Base-by-base conservation (phyloP, 106 monocot species). In the Narthecium ossifragum region DNA sequence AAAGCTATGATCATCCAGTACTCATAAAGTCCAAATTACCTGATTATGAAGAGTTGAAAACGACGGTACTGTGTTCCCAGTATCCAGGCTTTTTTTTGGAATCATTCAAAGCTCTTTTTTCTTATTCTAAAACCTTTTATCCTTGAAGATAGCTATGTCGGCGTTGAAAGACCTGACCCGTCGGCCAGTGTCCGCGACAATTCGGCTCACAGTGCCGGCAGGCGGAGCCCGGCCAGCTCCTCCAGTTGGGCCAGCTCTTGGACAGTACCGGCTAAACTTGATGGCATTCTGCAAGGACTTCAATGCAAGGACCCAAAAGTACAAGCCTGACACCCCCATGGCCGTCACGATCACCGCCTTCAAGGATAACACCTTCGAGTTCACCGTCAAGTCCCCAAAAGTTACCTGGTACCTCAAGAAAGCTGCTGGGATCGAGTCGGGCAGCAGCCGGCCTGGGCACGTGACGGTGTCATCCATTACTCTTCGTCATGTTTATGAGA, bases 231-330 rank as follows among this genome's bases (percentile, higher is more conserved):
- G 57, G 32, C 57, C 57, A 3, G 57, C 57, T 0, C 57, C 57
- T 10, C 57, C 57, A 8, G 57, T 57, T 1, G 57, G 57, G 21
- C 57, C 57, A 17, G 57, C 57, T 17, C 34, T 57, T 5, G 57
- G 57, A 1, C 57, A 57, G 57, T 57, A 57, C 57, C 31, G 57
- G 32, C 57, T 57, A 0, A 57, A 57, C 20, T 22, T 57, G 34
- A 57, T 57, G 57, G 57, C 57, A 6, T 57, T 57, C 57, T 57
- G 57, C 57, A 57, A 57, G 34, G 57, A 57, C 21, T 57, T 57
- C 57, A 57, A 57, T 20, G 57, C 57, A 4, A 27, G 57, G 8
- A 57, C 57, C 0, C 57, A 57, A 21, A 57, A 57, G 33, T 57
- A 57, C 57, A 57, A 57, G 57, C 57, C 57, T n/a, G 57, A 57